Conservation (phyloP, 768 basidiomycete species). For the Leccinum aurantiacum region DNA sequence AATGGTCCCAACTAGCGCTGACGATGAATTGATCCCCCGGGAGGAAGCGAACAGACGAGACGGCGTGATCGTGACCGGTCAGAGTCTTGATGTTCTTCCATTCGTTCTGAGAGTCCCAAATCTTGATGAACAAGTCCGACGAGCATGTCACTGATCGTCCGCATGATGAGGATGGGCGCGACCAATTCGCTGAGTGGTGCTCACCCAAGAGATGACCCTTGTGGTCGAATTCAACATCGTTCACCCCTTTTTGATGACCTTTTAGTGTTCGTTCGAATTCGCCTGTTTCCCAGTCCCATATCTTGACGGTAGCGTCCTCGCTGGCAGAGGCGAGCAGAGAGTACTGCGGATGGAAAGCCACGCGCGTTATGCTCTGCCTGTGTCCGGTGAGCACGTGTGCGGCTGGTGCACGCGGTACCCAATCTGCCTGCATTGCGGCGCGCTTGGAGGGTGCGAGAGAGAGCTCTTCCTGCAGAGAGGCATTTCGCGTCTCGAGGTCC, state of each 20-base stretch:
- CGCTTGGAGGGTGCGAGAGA: constrained; percentile 48
- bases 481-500: constrained; percentile 87
- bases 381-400: constrained; percentile 77
- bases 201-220: constrained; percentile 81
- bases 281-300: constrained; percentile 97
- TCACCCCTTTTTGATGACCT: constrained; percentile 87
- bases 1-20: constrained; percentile 84
- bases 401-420: constrained; percentile 86
- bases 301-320: constrained; percentile 87
- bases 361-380: constrained; percentile 69
- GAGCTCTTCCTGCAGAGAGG: constrained; percentile 73
- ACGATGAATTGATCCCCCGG: constrained; percentile 83
- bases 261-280: constrained; percentile 91
- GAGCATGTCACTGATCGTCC: constrained; percentile 54
- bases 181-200: constrained; percentile 13
- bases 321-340: constrained; percentile 81
- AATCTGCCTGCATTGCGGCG: constrained; percentile 70
- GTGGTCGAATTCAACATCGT: constrained; percentile 85
- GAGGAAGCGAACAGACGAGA: constrained; percentile 83
- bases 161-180: constrained; percentile 2
- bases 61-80: constrained; percentile 88
- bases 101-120: constrained; percentile 89
- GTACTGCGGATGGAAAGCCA: constrained; percentile 87
- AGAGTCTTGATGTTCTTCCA: constrained; percentile 89
- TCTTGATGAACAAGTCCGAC: constrained; percentile 86